A percentile compares a stretch with the other conserved stretches of the same genome.
phyloP scores from a whole-genome alignment of 208 protist species.

The Leishmania major region DNA sequence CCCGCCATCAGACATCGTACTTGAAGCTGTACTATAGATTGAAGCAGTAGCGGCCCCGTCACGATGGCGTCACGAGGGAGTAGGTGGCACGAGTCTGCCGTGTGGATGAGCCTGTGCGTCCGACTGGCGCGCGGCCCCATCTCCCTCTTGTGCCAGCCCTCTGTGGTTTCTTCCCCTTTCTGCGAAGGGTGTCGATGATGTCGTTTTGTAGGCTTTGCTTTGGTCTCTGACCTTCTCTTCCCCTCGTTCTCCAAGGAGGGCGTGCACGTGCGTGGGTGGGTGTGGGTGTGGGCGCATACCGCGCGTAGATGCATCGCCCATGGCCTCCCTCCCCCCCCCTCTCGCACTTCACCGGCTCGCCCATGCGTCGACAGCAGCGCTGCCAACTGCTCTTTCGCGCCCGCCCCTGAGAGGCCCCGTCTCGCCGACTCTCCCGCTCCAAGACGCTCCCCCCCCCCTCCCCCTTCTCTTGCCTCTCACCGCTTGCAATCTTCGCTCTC shows the following conservation, averaged over 20 bases:
- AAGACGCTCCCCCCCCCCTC: background rate
- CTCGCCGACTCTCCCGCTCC: background rate
- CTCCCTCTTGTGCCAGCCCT: too few relatives aligned
- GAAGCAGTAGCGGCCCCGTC: background rate
- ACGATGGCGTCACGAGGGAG: too few relatives aligned
- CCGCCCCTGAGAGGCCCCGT: background rate
- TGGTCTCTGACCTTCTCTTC: too few relatives aligned
- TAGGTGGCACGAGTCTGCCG: too few relatives aligned
- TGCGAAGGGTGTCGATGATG: background rate
- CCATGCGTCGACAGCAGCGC: background rate
- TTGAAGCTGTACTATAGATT: slow-evolving; percentile 14
- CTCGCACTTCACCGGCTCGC: slow-evolving; percentile 8
- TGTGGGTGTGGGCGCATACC: background rate
- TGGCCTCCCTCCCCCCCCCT: background rate
- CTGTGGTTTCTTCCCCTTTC: background rate
- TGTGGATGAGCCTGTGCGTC: too few relatives aligned
- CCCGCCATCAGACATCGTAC: background rate
- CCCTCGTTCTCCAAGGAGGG: too few relatives aligned
- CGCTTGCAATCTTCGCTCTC: too few relatives aligned
- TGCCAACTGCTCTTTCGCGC: background rate
- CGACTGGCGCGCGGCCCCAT: background rate
- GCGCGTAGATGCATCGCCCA: background rate
- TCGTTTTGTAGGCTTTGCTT: background rate
- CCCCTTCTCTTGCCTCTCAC: background rate
- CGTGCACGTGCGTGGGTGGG: background rate